Base-by-base conservation (phyloP, 257 asterid genomes). In the Rhazya stricta region DNA sequence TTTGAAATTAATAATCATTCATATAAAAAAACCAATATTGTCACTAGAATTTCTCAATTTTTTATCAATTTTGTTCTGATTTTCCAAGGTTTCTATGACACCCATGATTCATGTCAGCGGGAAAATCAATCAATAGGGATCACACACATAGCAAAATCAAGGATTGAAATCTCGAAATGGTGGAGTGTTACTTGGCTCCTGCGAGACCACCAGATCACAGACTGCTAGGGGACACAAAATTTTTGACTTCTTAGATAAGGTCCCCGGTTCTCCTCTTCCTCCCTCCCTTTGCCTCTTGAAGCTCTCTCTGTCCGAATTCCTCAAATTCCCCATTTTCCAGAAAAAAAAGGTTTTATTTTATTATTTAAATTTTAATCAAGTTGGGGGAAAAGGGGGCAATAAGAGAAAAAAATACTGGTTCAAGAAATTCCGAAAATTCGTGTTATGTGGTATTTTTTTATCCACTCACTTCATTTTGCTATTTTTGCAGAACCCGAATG, bases 181-280 rank as follows among this genome's bases (percentile, higher is more conserved):
- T 39, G 29, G 4, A 9, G 60, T 7, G 51, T 29, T 48, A 71
- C 84, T 74, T 82, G 87, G 90, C 79, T 72, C 77, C 34, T 5
- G 43, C 34, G 42, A 71, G 72, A 61, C 88, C 88, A 84, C 84
- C 83, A 72, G 83, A 54, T 70, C 71, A 25, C 37, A 80, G 46
- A 73, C 73, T 25, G 29, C 75, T 54, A 11, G 37, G 67, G 19
- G 71, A 48, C 77, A 36, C 77, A 37, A 21, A 42, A 0, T 11
- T 21, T 18, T 8, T 34, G 34, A 27, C 46, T 29, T 61, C 69
- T 29, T n/a, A 68, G 79, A 76, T 76, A 68, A 76, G 75, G 79
- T 56, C 75, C 67, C 29, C 71, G 46, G n/a, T 29, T 5, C 25
- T 43, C 69, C 41, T 53, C 21, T 39, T 34, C 45, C 51, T 39